phyloP scores from a whole-genome alignment of 768 basidiomycete species.

The Kwoniella pini region DNA sequence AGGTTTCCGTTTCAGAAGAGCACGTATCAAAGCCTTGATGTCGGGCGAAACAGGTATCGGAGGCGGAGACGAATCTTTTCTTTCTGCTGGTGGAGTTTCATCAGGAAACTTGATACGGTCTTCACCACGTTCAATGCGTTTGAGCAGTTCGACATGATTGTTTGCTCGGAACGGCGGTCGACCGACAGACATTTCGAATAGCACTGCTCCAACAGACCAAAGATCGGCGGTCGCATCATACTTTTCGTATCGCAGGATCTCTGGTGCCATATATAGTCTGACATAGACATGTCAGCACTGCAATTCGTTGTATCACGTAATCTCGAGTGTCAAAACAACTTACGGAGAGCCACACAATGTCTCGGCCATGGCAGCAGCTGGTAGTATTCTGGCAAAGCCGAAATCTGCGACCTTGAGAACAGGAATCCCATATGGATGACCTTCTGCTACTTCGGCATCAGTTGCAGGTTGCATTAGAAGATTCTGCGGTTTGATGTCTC shows the following conservation, averaged over 20 bases:
- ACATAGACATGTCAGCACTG: too few relatives aligned
- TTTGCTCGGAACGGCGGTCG: constrained; percentile 91
- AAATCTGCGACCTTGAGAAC: constrained; percentile 97
- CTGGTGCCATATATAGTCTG: constrained; percentile 97
- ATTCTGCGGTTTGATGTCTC: constrained; percentile 98
- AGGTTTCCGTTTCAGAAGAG: constrained; percentile 79
- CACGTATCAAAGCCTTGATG: constrained; percentile 81
- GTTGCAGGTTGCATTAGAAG: constrained; percentile 82
- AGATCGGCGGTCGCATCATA: constrained; percentile 97
- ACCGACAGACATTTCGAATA: constrained; percentile 93
- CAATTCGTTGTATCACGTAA: too few relatives aligned
- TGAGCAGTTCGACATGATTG: constrained; percentile 92
- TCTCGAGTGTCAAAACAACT: too few relatives aligned
- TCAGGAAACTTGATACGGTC: constrained; percentile 87
- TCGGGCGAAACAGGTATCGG: constrained; percentile 63
- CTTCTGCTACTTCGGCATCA: constrained; percentile 73
- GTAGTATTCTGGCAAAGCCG: constrained; percentile 90
- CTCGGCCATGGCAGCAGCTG: constrained; percentile 91
- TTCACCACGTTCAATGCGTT: constrained; percentile 88
- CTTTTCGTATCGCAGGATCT: constrained; percentile 93
- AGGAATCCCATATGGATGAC: constrained; percentile 89
- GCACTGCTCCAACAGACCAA: constrained; percentile 96
- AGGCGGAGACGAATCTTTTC: constrained; percentile 54
- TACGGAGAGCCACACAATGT: constrained; percentile 96
- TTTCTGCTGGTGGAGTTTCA: constrained; percentile 67